Conservation (phyloP, 495 filamentous ascomycete genomes). For the Bathelium albidoporum region DNA sequence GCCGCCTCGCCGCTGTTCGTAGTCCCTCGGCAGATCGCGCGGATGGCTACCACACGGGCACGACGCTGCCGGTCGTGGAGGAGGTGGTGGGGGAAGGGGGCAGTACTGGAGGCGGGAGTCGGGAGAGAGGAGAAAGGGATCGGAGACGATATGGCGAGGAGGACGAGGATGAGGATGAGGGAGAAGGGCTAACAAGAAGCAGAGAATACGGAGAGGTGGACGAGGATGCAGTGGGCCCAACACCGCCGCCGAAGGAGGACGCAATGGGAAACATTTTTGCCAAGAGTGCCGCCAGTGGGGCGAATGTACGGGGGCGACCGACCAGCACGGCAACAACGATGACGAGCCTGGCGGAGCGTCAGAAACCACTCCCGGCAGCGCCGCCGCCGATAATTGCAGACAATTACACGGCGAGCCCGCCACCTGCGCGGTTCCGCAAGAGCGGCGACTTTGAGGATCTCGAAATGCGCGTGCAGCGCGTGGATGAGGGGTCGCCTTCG, state of each 20-base stretch:
- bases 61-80: conserved; percentile 83
- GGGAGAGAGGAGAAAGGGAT: too few relatives aligned
- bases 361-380: not conserved
- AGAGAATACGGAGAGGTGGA: not conserved
- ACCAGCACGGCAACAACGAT: not conserved
- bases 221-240: not conserved
- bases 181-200: too few relatives aligned
- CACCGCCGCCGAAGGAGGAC: not conserved
- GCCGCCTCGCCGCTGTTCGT: conserved; percentile 42
- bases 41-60: conserved; percentile 39
- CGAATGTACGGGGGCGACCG: not conserved
- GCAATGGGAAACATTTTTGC: too few relatives aligned
- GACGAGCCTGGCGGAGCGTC: not conserved
- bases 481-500: not conserved
- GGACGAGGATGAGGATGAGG: not conserved
- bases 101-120: not conserved
- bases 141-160: not conserved
- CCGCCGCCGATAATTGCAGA: not conserved
- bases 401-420: not conserved
- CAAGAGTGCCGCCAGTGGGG: too few relatives aligned
- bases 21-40: conserved; percentile 46
- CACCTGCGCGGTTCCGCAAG: not conserved
- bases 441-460: conserved; percentile 1
- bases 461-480: not conserved
- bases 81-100: conserved; percentile 52